These are phyloP conservation scores for Umbilicus rupestris DNA, from an alignment of 164 flowering plant genomes.

Conservation along the genomic window DNA sequence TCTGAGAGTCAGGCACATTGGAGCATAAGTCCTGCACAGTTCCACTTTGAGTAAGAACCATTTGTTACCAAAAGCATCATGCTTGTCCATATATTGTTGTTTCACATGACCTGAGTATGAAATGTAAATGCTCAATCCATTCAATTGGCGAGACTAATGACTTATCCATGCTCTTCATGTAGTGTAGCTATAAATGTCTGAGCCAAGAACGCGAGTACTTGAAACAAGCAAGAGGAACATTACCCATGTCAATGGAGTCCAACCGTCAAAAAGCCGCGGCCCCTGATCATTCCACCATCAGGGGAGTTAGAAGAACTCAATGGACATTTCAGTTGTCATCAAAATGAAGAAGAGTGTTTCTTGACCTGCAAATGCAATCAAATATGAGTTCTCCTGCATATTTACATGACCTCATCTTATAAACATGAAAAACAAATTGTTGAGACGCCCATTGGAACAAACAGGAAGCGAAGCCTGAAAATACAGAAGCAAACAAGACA, in stretches of 20 bases:
- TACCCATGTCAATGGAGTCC: slow-evolving; percentile 90
- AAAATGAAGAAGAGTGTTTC: slow-evolving; percentile 83
- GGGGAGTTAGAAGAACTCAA: slow-evolving; percentile 81
- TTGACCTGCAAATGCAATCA: slow-evolving; percentile 46
- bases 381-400: slow-evolving; percentile 1
- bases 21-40: slow-evolving; percentile 27
- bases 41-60: too few species aligned
- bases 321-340: slow-evolving; percentile 98
- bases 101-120: too few species aligned
- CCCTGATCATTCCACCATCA: slow-evolving; percentile 80
- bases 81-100: too few species aligned
- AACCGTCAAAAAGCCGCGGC: slow-evolving; percentile 85
- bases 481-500: slow-evolving; percentile 91
- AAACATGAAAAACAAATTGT: not conserved
- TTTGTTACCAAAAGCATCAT: too few species aligned
- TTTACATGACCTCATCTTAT: not conserved
- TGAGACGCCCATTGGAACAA: slow-evolving; percentile 87
- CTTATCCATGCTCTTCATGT: not conserved
- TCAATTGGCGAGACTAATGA: too few species aligned
- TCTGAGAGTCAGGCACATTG: slow-evolving; percentile 45
- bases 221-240: slow-evolving; percentile 5
- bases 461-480: slow-evolving; percentile 92
- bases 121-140: too few species aligned
- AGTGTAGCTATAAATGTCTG: not conserved
- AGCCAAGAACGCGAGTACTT: not conserved